These are phyloP conservation scores for Colletotrichum australisinense DNA, from an alignment of 2,329 filamentous ascomycete species.

Conservation along the genomic window DNA sequence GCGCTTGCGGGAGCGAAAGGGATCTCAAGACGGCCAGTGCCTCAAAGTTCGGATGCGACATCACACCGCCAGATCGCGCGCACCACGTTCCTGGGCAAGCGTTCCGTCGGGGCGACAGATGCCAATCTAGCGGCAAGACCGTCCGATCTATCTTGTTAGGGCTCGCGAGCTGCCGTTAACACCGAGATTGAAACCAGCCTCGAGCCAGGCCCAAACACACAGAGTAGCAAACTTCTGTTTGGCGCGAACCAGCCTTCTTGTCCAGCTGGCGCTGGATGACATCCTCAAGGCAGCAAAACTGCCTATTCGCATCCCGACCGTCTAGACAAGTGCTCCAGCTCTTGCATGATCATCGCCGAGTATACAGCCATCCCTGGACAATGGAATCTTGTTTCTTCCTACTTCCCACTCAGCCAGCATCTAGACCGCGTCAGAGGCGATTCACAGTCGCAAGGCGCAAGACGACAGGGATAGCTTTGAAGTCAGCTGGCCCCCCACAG, in stretches of 20 bases:
- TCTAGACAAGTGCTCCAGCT: background rate
- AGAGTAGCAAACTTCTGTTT: conserved; percentile 19
- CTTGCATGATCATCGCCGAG: conserved; percentile 1
- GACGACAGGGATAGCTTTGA: conserved; percentile 4
- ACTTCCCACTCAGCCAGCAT: conserved; percentile 2
- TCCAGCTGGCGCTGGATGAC: background rate
- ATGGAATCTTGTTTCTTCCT: background rate
- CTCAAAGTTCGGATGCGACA: conserved; percentile 12
- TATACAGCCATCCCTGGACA: conserved; percentile 1
- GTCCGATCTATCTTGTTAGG: conserved; percentile 25
- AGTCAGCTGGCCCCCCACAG: conserved; percentile 12
- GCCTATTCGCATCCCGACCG: background rate
- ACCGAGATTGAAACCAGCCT: conserved; percentile 33
- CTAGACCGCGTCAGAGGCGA: conserved; percentile 12
- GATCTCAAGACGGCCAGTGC: background rate
- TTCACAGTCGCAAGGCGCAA: conserved; percentile 21
- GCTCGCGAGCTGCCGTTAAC: conserved; percentile 28
- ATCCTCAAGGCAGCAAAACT: background rate
- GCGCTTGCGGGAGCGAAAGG: background rate
- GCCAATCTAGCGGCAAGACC: conserved; percentile 19
- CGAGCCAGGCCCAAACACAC: conserved; percentile 28
- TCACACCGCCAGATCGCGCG: conserved; percentile 26
- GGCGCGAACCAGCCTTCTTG: conserved; percentile 10
- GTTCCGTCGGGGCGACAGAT: conserved; percentile 1
- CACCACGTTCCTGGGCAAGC: conserved; percentile 11